phyloP scores from a whole-genome alignment of 208 protist species.

The Acanthamoeba triangularis region DNA sequence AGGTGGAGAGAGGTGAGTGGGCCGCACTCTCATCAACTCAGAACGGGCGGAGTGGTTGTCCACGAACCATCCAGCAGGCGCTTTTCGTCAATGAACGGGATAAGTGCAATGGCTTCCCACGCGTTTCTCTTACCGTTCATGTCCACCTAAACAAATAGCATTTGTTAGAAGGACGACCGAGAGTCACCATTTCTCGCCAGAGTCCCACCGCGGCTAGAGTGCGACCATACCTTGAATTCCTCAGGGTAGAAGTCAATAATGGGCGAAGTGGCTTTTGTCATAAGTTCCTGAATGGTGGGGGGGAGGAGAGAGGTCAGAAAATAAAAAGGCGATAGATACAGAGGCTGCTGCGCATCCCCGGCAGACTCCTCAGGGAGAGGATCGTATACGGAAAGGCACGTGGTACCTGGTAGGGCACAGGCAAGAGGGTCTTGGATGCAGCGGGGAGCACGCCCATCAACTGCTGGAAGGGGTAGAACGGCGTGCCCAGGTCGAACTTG shows the following conservation, averaged over 20 bases:
- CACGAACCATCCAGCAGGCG: conserved; percentile 43
- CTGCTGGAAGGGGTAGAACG: conserved; percentile 95
- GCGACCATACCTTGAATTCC: conserved; percentile 95
- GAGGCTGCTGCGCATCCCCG: too few relatives aligned
- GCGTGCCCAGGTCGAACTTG: conserved; percentile 86
- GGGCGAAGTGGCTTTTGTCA: conserved; percentile 90
- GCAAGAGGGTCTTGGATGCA: conserved; percentile 55
- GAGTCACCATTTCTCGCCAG: too few relatives aligned
- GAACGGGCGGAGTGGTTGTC: background rate
- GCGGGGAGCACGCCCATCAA: conserved; percentile 78
- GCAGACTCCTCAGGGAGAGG: too few relatives aligned
- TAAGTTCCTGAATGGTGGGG: conserved; percentile 92
- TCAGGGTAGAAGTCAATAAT: conserved; percentile 98
- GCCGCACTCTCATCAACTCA: background rate
- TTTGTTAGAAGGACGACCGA: too few relatives aligned
- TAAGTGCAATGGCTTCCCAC: conserved; percentile 80
- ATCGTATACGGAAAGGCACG: conserved; percentile 83
- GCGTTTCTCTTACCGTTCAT: conserved; percentile 81
- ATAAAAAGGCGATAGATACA: too few relatives aligned
- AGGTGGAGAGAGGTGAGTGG: too few relatives aligned
- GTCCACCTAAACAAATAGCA: conserved; percentile 56
- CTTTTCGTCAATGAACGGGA: conserved; percentile 84
- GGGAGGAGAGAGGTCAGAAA: too few relatives aligned
- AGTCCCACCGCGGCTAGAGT: too few relatives aligned
- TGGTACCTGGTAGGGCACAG: conserved; percentile 95